A percentile compares a stretch with the other conserved stretches of the same genome.
phyloP scores from a whole-genome alignment of 148 eudicot species.

The Amaranthus cruentus region DNA sequence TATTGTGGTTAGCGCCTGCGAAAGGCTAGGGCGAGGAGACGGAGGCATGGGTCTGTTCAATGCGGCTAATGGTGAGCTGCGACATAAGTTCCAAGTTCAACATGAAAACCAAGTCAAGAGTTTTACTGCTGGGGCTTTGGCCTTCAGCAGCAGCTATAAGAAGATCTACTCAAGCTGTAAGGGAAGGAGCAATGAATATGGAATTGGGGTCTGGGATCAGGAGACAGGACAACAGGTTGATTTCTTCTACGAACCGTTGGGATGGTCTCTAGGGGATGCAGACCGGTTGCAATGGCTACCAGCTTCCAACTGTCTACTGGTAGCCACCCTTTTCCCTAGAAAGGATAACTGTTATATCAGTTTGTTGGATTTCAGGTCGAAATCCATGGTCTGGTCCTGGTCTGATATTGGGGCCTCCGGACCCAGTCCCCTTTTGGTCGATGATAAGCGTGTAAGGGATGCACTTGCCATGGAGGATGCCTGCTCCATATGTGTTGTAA shows the following conservation, averaged over 20 bases:
- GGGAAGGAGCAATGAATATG: constrained; percentile 85
- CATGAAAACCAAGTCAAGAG: constrained; percentile 64
- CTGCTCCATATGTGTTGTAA: constrained; percentile 68
- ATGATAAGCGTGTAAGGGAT: constrained; percentile 71
- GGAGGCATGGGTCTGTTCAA: constrained; percentile 77
- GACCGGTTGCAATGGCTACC: constrained; percentile 78
- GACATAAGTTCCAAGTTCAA: constrained; percentile 51
- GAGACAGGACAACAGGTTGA: constrained; percentile 72
- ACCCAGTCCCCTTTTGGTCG: constrained; percentile 13
- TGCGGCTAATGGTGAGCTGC: constrained; percentile 41
- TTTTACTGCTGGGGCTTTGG: constrained; percentile 80
- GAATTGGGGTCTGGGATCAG: constrained; percentile 86
- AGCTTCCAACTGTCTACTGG: constrained; percentile 54
- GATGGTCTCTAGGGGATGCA: constrained; percentile 90
- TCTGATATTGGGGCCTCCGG: constrained; percentile 46
- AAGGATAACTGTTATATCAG: constrained; percentile 88
- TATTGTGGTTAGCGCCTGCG: constrained; percentile 58
- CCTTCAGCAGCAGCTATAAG: constrained; percentile 26
- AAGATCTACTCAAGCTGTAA: constrained; percentile 75
- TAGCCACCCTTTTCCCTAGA: constrained; percentile 75
- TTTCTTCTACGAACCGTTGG: constrained; percentile 73
- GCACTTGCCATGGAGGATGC: constrained; percentile 75
- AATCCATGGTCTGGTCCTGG: constrained; percentile 83
- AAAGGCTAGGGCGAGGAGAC: constrained; percentile 54
- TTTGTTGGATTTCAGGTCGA: constrained; percentile 64